phyloP scores from a whole-genome alignment of 2,329 filamentous ascomycete genomes.

The Pseudogymnoascus sp. region DNA sequence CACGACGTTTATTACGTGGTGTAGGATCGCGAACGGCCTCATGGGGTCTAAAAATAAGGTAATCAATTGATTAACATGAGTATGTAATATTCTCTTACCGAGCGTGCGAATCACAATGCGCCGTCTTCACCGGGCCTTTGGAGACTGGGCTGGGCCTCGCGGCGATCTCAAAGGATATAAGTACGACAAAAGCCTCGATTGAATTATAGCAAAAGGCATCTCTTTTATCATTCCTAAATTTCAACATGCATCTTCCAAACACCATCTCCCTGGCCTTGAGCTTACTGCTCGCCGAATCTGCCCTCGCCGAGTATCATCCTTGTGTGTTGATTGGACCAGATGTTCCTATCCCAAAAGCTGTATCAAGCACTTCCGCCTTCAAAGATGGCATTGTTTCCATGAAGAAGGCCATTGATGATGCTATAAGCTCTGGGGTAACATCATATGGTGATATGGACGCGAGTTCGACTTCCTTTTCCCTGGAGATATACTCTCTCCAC shows the following conservation, averaged over 20 bases:
- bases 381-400: background rate
- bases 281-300: background rate
- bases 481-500: constrained; percentile 33
- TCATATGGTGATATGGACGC: constrained; percentile 2
- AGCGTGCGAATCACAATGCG: background rate
- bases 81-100: background rate
- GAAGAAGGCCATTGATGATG: background rate
- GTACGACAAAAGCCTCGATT: background rate
- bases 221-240: background rate
- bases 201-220: background rate
- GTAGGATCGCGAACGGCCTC: background rate
- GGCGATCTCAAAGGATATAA: background rate
- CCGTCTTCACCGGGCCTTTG: background rate
- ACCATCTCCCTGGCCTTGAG: background rate
- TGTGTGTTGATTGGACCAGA: background rate
- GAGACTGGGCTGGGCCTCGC: background rate
- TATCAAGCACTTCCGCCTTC: background rate
- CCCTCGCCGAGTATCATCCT: background rate
- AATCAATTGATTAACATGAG: background rate
- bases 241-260: background rate
- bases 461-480: constrained; percentile 31
- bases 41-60: background rate
- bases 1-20: background rate
- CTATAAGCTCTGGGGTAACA: background rate
- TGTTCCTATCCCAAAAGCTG: background rate